Conservation (phyloP, 805 yeast genomes). For the Wickerhamomyces tratensis region DNA sequence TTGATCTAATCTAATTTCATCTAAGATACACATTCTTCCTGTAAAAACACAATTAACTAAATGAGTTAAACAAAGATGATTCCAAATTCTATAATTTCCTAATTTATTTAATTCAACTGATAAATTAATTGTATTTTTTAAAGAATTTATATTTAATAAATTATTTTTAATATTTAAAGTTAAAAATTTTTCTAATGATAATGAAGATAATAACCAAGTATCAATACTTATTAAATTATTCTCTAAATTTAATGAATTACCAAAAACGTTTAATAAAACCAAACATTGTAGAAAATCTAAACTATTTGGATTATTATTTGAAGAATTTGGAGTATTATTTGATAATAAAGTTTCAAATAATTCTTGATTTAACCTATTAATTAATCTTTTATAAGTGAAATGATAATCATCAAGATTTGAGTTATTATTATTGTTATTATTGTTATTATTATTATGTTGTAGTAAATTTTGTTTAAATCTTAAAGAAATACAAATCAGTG, state of each 20-base stretch:
- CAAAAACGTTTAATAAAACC: constrained; percentile 56
- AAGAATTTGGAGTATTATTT: constrained; percentile 11
- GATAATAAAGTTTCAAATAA: constrained; percentile 29
- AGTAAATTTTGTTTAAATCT: constrained; percentile 29
- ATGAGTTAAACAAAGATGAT: constrained; percentile 61
- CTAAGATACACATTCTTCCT: constrained; percentile 57
- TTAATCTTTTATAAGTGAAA: constrained; percentile 31
- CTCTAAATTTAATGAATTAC: constrained; percentile 43
- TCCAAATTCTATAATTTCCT: constrained; percentile 57
- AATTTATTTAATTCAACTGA: constrained; percentile 35
- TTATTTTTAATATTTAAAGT: constrained; percentile 32
- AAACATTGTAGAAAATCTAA: constrained; percentile 62
- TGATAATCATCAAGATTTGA: constrained; percentile 21
- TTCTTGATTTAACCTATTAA: constrained; percentile 39
- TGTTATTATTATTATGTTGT: constrained; percentile 9
- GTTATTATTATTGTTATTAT: constrained; percentile 12
- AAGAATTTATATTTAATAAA: constrained; percentile 6
- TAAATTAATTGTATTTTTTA: constrained; percentile 1
- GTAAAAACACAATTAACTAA: constrained; percentile 54
- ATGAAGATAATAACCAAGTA: constrained; percentile 59
- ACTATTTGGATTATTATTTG: constrained; percentile 25
- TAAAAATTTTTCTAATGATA: constrained; percentile 55
- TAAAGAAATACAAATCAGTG: constrained; percentile 54
- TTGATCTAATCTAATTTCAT: constrained; percentile 46
- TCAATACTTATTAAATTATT: constrained; percentile 35